These are phyloP conservation scores for Cladosporium sphaerospermum DNA, from an alignment of 2,329 filamentous ascomycete species.

Conservation along the genomic window DNA sequence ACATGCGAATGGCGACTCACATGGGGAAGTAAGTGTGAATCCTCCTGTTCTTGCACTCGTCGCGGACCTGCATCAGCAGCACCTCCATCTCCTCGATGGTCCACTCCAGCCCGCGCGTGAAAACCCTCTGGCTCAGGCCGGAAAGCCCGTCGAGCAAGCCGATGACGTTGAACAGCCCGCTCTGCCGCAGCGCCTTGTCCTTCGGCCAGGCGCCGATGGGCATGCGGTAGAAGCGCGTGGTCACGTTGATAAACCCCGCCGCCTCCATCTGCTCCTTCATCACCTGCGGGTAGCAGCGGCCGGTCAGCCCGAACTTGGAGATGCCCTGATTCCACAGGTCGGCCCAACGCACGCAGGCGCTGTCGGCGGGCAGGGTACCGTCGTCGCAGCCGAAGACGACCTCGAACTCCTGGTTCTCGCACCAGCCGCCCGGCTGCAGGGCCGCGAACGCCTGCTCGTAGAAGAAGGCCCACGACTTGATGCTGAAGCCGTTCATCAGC, in stretches of 20 bases:
- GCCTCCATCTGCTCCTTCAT: conserved; percentile 32
- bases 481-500: conserved; percentile 22
- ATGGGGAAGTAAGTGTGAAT: conserved; percentile 26
- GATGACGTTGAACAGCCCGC: conserved; percentile 21
- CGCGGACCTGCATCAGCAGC: conserved; percentile 22
- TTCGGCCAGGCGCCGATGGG: conserved; percentile 26
- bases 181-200: conserved; percentile 21
- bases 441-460: conserved; percentile 21
- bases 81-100: conserved; percentile 25
- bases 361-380: conserved; percentile 27
- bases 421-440: conserved; percentile 31
- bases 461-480: conserved; percentile 25
- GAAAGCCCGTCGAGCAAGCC: conserved; percentile 23
- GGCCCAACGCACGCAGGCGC: conserved; percentile 18
- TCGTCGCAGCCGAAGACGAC: conserved; percentile 23
- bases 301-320: conserved; percentile 19
- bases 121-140: conserved; percentile 22
- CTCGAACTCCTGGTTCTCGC: conserved; percentile 36
- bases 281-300: conserved; percentile 20
- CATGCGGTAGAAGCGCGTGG: conserved; percentile 24
- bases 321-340: conserved; percentile 22
- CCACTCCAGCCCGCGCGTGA: conserved; percentile 25
- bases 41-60: conserved; percentile 21
- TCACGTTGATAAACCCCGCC: conserved; percentile 30
- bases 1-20: conserved; percentile 11